phyloP scores from a whole-genome alignment of 78 protist species.

The slime mould (Dictyostelium discoideum) region dicty_2.7 NC_007088.5:5058001-5058500 shows the following conservation, averaged over 20 bases:
- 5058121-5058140: conserved; percentile 30
- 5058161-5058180: conserved; percentile 42
- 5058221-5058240: conserved; percentile 37
- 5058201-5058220: conserved; percentile 52
- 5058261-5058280: conserved; percentile 32
- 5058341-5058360: conserved; percentile 27
- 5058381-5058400: background rate
- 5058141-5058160: conserved; percentile 76
- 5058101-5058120: conserved; percentile 53
- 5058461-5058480: background rate
- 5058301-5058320: conserved; percentile 71
- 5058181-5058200: conserved; percentile 6
- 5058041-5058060: conserved; percentile 17
- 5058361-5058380: background rate
- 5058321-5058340: conserved; percentile 72
- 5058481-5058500: background rate
- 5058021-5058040: conserved; percentile 8
- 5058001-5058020: background rate
- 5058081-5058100: background rate
- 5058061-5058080: conserved; percentile 33
- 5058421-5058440: too few relatives aligned
- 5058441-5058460: background rate
- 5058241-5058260: conserved; percentile 37
- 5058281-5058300: conserved; percentile 34
- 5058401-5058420: background rate